Conservation (phyloP, 805 yeast genomes). For the Starmerella roubikii region DNA sequence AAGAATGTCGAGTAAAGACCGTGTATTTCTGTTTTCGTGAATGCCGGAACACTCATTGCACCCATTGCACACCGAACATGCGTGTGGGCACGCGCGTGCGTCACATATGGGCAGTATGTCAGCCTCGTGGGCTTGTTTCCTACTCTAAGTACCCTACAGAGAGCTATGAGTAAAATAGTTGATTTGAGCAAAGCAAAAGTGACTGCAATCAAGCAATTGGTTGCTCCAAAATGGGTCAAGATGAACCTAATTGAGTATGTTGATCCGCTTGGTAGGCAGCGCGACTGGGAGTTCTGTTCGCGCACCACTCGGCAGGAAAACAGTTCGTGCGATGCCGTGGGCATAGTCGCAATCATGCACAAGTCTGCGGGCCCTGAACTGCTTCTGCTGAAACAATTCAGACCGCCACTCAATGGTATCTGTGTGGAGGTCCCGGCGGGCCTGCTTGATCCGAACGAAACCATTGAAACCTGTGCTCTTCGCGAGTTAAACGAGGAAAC, state of each 20-base stretch:
- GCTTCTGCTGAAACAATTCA: slow-evolving; percentile 73
- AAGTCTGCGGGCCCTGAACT: slow-evolving; percentile 37
- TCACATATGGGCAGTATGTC: no score
- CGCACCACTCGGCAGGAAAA: slow-evolving; percentile 57
- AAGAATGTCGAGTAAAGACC: no score
- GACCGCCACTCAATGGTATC: slow-evolving; percentile 84
- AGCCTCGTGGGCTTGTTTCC: no score
- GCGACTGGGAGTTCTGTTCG: slow-evolving; percentile 88
- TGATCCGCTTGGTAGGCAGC: slow-evolving; percentile 27
- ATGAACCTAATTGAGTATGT: slow-evolving; percentile 30
- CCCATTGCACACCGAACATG: no score
- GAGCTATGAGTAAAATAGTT: no score
- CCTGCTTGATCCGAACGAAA: slow-evolving; percentile 70
- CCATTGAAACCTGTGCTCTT: slow-evolving; percentile 63
- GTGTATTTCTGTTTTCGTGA: no score
- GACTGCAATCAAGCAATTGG: slow-evolving; percentile 23
- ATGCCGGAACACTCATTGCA: no score
- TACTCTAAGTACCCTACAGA: no score
- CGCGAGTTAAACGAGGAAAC: slow-evolving; percentile 88
- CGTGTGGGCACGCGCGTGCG: no score
- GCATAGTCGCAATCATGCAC: slow-evolving; percentile 60
- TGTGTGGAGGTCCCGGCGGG: slow-evolving; percentile 96
- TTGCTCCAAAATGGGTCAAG: slow-evolving; percentile 52
- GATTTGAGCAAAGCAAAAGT: slow-evolving; percentile 23
- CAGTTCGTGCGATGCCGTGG: slow-evolving; percentile 75